Conservation (phyloP, 2,329 filamentous ascomycete genomes). For the Botrytis galanthina region DNA sequence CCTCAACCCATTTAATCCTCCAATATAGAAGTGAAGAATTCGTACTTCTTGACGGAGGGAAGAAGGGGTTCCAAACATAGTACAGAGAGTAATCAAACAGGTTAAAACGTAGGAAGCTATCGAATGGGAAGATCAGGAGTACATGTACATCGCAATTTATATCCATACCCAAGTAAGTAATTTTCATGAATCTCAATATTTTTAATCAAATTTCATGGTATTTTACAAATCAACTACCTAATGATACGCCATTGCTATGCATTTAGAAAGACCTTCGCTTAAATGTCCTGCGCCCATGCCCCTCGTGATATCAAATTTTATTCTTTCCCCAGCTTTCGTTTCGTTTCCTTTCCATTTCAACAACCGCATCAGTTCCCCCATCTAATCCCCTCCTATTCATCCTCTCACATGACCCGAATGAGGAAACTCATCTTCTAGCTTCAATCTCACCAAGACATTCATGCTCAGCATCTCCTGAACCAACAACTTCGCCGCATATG, state of each 20-base stretch:
- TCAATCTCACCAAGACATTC: constrained; percentile 93
- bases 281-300: constrained; percentile 10
- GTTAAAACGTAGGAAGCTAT: background rate
- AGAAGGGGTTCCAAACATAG: no score
- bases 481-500: constrained; percentile 93
- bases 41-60: no score
- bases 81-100: no score
- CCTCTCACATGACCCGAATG: constrained; percentile 26
- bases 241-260: constrained; percentile 14
- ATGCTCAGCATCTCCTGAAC: constrained; percentile 97
- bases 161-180: background rate
- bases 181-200: background rate
- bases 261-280: background rate
- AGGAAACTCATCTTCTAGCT: constrained; percentile 92
- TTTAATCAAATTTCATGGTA: constrained; percentile 4
- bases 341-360: background rate
- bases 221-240: constrained; percentile 14
- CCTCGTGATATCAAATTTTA: background rate
- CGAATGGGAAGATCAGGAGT: background rate
- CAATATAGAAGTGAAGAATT: no score
- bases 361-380: background rate
- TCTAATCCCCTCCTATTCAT: background rate
- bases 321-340: background rate
- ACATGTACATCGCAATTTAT: background rate
- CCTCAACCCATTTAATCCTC: no score